Conservation (phyloP, 208 protist genomes). For the Trichomonas gallinae region DNA sequence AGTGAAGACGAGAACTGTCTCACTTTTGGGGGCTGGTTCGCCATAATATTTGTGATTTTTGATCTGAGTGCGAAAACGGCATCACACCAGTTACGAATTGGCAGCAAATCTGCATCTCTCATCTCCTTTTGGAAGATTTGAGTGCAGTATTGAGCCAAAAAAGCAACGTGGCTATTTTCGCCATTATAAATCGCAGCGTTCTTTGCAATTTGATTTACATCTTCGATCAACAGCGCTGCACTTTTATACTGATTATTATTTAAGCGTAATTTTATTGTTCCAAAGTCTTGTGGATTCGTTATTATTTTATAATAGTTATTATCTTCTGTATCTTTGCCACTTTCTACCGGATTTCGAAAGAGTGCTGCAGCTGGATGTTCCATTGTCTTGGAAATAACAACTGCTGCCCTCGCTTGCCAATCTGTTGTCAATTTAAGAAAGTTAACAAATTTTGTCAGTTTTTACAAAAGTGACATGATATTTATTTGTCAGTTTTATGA, state of each 20-base stretch:
- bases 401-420: not conserved
- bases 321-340: not conserved
- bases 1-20: not conserved
- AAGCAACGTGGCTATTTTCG: not conserved
- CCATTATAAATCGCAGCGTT: not conserved
- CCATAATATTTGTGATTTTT: not conserved
- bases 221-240: not conserved
- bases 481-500: too few species aligned
- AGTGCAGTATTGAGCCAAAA: not conserved
- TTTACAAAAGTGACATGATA: too few species aligned
- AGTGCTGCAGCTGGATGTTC: not conserved
- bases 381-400: not conserved
- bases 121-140: not conserved
- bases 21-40: not conserved
- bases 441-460: not conserved
- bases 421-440: not conserved
- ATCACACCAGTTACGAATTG: not conserved
- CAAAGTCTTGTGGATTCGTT: not conserved
- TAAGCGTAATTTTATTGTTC: not conserved
- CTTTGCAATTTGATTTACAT: not conserved
- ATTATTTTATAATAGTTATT: not conserved
- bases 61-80: not conserved
- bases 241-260: not conserved
- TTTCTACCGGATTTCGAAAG: not conserved
- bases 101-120: not conserved